Conservation (phyloP, 1,284 basidiomycete species). For the Malassezia yamatoensis region DNA sequence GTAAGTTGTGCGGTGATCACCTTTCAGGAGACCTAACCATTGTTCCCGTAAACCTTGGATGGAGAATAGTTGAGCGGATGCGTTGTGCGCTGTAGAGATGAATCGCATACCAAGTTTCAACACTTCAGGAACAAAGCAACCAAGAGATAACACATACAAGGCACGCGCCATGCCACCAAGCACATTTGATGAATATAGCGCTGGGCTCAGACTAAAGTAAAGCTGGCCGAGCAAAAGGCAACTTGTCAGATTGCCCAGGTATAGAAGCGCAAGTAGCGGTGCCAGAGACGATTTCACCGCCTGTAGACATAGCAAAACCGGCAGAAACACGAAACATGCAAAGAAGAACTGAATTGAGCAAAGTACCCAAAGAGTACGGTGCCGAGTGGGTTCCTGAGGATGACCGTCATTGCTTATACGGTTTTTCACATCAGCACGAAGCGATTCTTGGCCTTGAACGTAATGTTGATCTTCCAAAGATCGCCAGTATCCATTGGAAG, state of each 20-base stretch:
- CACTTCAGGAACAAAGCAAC: constrained; percentile 27
- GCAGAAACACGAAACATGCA: constrained; percentile 36
- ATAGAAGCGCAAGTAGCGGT: constrained; percentile 27
- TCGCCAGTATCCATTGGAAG: constrained; percentile 34
- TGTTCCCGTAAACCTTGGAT: background rate
- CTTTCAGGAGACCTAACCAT: background rate
- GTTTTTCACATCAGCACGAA: constrained; percentile 25
- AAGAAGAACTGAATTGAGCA: constrained; percentile 27
- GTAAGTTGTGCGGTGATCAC: background rate
- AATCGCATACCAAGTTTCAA: constrained; percentile 16
- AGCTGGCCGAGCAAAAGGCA: constrained; percentile 30
- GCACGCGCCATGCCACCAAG: constrained; percentile 31
- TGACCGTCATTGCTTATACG: constrained; percentile 11
- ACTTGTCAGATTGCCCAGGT: constrained; percentile 23
- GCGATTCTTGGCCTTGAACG: constrained; percentile 14
- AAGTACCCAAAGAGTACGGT: constrained; percentile 20
- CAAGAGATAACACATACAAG: constrained; percentile 30
- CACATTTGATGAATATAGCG: constrained; percentile 34
- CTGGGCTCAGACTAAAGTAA: constrained; percentile 37
- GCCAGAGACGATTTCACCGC: constrained; percentile 32
- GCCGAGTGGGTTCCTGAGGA: constrained; percentile 19
- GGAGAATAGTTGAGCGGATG: background rate
- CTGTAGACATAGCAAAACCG: constrained; percentile 29
- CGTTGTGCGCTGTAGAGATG: constrained; percentile 3
- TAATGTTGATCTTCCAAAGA: constrained; percentile 29